A percentile compares a stretch with the other conserved stretches of the same genome.
Conservation (phyloP, 352 stramenopile genomes). For the Pythium oligandrum region DNA sequence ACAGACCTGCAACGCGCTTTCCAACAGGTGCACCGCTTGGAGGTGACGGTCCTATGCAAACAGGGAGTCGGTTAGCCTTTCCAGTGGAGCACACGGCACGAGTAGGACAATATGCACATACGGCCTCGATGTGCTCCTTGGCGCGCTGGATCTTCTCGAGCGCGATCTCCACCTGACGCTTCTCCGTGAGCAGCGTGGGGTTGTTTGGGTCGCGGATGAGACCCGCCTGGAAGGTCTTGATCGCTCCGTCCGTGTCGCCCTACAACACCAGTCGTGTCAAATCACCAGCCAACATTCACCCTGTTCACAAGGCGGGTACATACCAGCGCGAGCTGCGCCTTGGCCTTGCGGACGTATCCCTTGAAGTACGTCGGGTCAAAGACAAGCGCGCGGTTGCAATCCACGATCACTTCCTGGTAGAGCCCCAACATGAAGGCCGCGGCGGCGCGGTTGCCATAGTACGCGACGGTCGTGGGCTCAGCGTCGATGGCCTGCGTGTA, state of each 20-base stretch:
- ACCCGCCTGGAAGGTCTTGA: conserved; percentile 75
- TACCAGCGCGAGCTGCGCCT: conserved; percentile 79
- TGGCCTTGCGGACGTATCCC: conserved; percentile 88
- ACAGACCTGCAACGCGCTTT: conserved; percentile 65
- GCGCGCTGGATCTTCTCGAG: conserved; percentile 72
- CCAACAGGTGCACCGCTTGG: conserved; percentile 68
- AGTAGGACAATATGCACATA: conserved; percentile 16
- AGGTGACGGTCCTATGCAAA: conserved; percentile 45
- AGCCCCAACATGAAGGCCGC: conserved; percentile 89
- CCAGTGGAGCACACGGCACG: conserved; percentile 1
- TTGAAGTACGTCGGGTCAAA: conserved; percentile 89
- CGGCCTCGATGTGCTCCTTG: conserved; percentile 61
- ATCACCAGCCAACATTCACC: background rate
- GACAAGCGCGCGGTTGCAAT: conserved; percentile 89
- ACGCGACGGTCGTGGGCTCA: conserved; percentile 76
- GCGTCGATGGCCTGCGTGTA: conserved; percentile 90
- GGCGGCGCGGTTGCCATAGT: conserved; percentile 89
- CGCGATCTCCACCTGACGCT: conserved; percentile 76
- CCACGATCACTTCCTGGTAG: conserved; percentile 86
- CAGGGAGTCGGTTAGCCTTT: conserved; percentile 2
- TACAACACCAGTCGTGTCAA: conserved; percentile 13
- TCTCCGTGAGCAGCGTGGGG: conserved; percentile 63
- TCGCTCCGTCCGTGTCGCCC: conserved; percentile 60
- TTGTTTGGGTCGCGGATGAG: conserved; percentile 79
- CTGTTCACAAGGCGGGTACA: background rate